Evolutionary conservation across 306 rosid genomes (phyloP).

Genomic region (Phaseolus lunatus): DNA sequence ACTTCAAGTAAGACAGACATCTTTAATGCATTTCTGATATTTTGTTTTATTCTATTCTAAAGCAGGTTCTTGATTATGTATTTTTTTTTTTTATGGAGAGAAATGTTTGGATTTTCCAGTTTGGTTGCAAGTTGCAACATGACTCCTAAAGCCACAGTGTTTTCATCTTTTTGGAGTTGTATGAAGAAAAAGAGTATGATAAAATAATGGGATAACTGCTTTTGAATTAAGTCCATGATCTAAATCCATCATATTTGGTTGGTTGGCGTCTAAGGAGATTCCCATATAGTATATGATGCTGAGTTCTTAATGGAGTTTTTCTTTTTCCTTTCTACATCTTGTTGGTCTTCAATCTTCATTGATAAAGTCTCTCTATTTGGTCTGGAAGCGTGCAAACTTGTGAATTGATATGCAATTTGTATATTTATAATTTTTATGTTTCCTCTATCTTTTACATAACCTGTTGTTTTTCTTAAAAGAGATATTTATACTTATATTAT

Average conservation of each 20-base stretch:
- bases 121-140: constrained; percentile 8
- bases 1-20: constrained; percentile 76
- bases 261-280: constrained; percentile 46
- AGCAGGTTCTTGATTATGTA: not conserved
- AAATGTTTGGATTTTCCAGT: constrained; percentile 26
- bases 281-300: constrained; percentile 51
- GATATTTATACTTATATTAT: not conserved
- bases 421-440: not conserved
- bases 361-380: not conserved
- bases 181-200: not conserved
- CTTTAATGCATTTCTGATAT: constrained; percentile 33
- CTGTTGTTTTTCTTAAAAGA: not conserved
- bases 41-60: constrained; percentile 14
- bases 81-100: constrained; percentile 1
- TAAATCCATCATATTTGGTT: constrained; percentile 38
- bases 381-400: not conserved
- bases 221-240: not conserved
- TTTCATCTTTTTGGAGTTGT: not conserved
- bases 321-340: too few relatives aligned
- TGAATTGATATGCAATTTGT: not conserved
- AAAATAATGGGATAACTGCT: not conserved
- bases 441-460: not conserved
- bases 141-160: constrained; percentile 19
- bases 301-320: constrained; percentile 43
- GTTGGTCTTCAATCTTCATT: not conserved